phyloP scores from a whole-genome alignment of 305 asterid genomes.

The Solanum hybrid region DNA sequence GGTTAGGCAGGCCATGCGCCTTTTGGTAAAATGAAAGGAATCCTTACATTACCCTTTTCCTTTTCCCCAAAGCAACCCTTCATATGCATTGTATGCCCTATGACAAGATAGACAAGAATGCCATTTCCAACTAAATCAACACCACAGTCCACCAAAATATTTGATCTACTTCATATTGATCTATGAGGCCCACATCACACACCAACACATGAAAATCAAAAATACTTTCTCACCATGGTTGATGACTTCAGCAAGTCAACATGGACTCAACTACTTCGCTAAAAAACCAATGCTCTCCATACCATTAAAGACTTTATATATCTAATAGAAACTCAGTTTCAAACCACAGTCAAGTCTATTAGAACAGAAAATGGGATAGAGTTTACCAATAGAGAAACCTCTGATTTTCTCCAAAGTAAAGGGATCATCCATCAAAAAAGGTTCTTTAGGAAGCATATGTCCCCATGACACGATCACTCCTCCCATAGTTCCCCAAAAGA shows the following conservation, averaged over 20 bases:
- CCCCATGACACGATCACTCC: neutral
- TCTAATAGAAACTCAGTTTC: neutral
- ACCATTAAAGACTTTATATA: neutral
- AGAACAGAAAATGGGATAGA: neutral
- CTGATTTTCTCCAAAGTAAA: neutral
- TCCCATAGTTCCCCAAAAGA: neutral
- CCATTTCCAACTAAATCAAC: neutral
- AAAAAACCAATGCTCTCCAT: neutral
- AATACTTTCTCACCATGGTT: neutral
- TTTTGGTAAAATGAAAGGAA: neutral
- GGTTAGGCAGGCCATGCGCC: neutral
- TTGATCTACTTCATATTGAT: neutral
- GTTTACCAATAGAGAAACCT: neutral
- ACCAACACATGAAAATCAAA: neutral
- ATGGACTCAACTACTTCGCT: neutral
- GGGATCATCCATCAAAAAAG: neutral
- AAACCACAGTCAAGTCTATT: neutral
- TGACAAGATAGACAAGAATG: accelerated
- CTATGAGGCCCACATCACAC: neutral
- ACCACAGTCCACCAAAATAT: accelerated
- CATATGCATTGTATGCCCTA: neutral
- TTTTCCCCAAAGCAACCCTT: neutral
- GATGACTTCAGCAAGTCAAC: neutral
- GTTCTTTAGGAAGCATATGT: neutral
- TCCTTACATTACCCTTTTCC: neutral